These are phyloP conservation scores for Epichloe brachyelytri DNA, from an alignment of 2,329 filamentous ascomycete species.

Conservation along the genomic window DNA sequence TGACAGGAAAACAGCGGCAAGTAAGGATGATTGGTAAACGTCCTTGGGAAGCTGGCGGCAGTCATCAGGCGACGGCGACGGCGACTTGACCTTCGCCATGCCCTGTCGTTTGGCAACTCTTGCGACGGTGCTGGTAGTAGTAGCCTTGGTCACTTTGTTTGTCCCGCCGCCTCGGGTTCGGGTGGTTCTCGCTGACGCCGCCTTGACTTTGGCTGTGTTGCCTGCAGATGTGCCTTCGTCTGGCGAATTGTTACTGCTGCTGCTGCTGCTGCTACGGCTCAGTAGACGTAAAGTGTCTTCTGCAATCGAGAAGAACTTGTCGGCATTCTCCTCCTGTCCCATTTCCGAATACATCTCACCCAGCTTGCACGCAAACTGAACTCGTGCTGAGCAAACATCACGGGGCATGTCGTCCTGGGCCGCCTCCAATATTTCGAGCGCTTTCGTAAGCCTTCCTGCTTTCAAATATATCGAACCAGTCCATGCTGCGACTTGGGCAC, in stretches of 20 bases:
- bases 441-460: conserved; percentile 46
- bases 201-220: conserved; percentile 6
- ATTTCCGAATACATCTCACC: conserved; percentile 42
- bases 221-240: conserved; percentile 4
- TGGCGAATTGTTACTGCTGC: conserved; percentile 1
- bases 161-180: background rate
- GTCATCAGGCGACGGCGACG: conserved; percentile 9
- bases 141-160: conserved; percentile 6
- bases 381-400: conserved; percentile 22
- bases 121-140: conserved; percentile 5
- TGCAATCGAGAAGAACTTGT: conserved; percentile 32
- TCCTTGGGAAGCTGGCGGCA: conserved; percentile 16
- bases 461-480: conserved; percentile 41
- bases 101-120: conserved; percentile 9
- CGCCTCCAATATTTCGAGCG: conserved; percentile 39
- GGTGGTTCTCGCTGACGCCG: conserved; percentile 6
- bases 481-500: conserved; percentile 41
- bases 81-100: conserved; percentile 9
- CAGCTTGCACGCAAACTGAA: conserved; percentile 39
- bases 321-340: conserved; percentile 30
- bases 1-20: conserved; percentile 22
- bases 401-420: conserved; percentile 38
- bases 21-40: conserved; percentile 23
- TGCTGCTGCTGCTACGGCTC: conserved; percentile 14
- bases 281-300: conserved; percentile 30